A percentile compares a stretch with the other conserved stretches of the same genome.
Evolutionary conservation across 768 basidiomycete species (phyloP).

Genomic region (Pulveroboletus sp.): DNA sequence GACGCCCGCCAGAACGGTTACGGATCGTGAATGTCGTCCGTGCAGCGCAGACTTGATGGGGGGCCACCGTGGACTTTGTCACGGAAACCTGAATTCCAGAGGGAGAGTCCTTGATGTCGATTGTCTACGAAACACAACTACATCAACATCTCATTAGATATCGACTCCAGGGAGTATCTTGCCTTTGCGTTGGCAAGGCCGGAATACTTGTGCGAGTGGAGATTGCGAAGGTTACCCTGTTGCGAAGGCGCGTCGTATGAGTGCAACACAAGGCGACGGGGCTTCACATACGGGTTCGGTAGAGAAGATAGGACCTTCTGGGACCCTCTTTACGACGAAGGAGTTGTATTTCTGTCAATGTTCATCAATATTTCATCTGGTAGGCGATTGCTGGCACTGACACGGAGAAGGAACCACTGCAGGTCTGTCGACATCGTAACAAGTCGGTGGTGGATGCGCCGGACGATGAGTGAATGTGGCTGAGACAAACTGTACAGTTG

Average conservation of each 20-base stretch:
- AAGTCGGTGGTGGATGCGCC: slow-evolving; percentile 11
- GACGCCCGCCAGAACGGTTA: slow-evolving; percentile 65
- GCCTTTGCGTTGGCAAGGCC: slow-evolving; percentile 85
- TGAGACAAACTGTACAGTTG: slow-evolving; percentile 31
- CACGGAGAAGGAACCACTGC: slow-evolving; percentile 89
- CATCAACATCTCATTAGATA: not conserved
- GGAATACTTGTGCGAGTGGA: slow-evolving; percentile 92
- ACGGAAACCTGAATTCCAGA: slow-evolving; percentile 57
- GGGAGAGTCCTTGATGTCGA: slow-evolving; percentile 55
- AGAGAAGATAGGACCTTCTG: slow-evolving; percentile 76
- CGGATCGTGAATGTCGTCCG: slow-evolving; percentile 52
- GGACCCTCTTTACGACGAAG: slow-evolving; percentile 74
- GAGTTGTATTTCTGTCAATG: slow-evolving; percentile 68
- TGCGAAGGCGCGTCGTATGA: slow-evolving; percentile 4
- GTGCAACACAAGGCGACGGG: not conserved
- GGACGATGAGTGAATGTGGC: slow-evolving; percentile 26
- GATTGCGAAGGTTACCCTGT: slow-evolving; percentile 81
- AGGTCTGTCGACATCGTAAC: slow-evolving; percentile 81
- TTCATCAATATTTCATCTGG: not conserved
- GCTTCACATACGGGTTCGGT: slow-evolving; percentile 65
- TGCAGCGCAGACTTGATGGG: slow-evolving; percentile 45
- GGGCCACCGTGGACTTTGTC: slow-evolving; percentile 58
- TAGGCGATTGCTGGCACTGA: slow-evolving; percentile 36
- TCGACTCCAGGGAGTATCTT: not conserved
- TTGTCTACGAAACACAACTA: slow-evolving; percentile 42